Evolutionary conservation across 805 yeast genomes (phyloP).

Genomic region (Ogataea pignaliae): DNA sequence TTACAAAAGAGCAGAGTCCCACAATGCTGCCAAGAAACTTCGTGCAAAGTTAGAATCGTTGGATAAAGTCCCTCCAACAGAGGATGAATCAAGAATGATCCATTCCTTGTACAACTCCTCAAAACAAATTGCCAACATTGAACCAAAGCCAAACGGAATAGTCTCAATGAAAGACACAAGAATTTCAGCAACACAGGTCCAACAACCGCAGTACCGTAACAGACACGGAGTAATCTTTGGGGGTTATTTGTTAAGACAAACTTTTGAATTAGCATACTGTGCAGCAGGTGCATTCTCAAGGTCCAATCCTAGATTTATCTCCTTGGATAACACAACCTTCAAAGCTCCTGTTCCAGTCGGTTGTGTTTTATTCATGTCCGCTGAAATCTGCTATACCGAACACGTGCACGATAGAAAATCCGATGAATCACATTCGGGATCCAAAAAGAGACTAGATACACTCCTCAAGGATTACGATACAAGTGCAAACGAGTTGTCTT

Average conservation of each 20-base stretch:
- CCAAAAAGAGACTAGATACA: constrained; percentile 19
- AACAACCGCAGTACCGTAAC: constrained; percentile 97
- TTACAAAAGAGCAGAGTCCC: constrained; percentile 83
- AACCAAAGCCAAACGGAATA: constrained; percentile 44
- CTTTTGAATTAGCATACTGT: constrained; percentile 91
- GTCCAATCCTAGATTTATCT: constrained; percentile 82
- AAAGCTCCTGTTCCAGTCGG: constrained; percentile 96
- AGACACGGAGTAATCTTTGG: constrained; percentile 95
- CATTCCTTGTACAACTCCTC: constrained; percentile 71
- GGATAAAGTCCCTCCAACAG: constrained; percentile 68
- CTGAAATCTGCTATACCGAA: constrained; percentile 83
- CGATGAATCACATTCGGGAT: constrained; percentile 21
- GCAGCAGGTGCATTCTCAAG: constrained; percentile 85
- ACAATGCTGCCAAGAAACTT: constrained; percentile 79
- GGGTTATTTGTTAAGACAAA: constrained; percentile 86
- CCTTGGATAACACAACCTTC: constrained; percentile 87
- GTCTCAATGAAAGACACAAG: constrained; percentile 68
- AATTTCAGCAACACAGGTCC: constrained; percentile 72
- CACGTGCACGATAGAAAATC: constrained; percentile 45
- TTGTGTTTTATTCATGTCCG: constrained; percentile 75
- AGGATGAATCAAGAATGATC: constrained; percentile 66
- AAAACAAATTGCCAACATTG: constrained; percentile 32
- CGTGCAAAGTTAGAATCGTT: constrained; percentile 63
- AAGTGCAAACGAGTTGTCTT: constrained; percentile 50
- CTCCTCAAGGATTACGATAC: constrained; percentile 46